Conservation (phyloP, 2,329 filamentous ascomycete species). For the Penicillium sp. region DNA sequence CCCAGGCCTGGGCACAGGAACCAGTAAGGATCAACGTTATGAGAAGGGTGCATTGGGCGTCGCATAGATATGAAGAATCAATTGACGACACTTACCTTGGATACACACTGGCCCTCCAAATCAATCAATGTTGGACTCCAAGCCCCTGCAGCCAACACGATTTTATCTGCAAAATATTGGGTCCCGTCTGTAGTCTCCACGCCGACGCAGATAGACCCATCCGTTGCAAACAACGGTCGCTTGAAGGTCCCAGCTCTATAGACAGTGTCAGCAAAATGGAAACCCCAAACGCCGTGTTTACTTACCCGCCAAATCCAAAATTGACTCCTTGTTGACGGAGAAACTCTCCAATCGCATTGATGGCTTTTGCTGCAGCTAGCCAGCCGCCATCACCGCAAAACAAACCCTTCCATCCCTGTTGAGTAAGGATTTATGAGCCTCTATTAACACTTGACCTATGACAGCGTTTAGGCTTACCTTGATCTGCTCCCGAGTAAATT, state of each 20-base stretch:
- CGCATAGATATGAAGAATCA: neutral
- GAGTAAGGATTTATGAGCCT: neutral
- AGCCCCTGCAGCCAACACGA: conserved; percentile 49
- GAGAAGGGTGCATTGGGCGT: neutral
- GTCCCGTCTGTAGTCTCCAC: conserved; percentile 52
- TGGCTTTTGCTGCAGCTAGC: conserved; percentile 56
- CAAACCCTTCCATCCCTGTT: conserved; percentile 54
- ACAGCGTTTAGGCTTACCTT: conserved; percentile 32
- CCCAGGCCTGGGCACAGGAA: conserved; percentile 46
- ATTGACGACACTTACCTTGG: conserved; percentile 47
- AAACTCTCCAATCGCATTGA: conserved; percentile 53
- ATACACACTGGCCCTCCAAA: conserved; percentile 52
- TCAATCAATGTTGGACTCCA: conserved; percentile 27
- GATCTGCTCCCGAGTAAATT: conserved; percentile 49
- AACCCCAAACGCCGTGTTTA: neutral
- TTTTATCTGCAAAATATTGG: conserved; percentile 52
- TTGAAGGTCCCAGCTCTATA: conserved; percentile 53
- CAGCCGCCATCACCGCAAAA: conserved; percentile 54
- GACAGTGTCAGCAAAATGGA: neutral
- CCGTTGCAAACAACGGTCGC: conserved; percentile 47
- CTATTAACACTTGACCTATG: neutral
- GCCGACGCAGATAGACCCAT: conserved; percentile 47
- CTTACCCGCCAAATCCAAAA: conserved; percentile 50
- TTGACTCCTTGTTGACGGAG: conserved; percentile 48
- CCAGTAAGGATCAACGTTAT: conserved; percentile 38